Conservation (phyloP, 805 yeast species). For the Lachancea kluyveri region DNA sequence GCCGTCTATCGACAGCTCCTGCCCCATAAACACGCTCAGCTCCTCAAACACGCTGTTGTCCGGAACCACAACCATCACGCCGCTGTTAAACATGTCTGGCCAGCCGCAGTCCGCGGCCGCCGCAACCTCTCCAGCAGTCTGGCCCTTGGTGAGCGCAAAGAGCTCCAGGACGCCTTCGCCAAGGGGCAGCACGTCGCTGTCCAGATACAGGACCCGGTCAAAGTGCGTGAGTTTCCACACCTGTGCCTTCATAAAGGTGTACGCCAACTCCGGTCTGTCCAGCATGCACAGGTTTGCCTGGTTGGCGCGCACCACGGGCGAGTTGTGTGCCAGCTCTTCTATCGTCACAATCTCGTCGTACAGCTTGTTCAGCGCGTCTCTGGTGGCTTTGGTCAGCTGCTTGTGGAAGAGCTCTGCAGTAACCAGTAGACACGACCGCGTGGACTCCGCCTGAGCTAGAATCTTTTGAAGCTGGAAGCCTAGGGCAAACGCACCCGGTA, state of each 20-base stretch:
- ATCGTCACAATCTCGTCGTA: slow-evolving; percentile 27
- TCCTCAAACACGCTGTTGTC: slow-evolving; percentile 34
- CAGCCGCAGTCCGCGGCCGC: slow-evolving; percentile 85
- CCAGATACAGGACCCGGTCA: slow-evolving; percentile 52
- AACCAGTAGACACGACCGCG: slow-evolving; percentile 17
- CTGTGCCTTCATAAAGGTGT: slow-evolving; percentile 45
- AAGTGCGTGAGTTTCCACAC: slow-evolving; percentile 41
- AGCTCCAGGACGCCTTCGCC: slow-evolving; percentile 21
- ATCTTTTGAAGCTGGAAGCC: slow-evolving; percentile 34
- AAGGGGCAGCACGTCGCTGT: slow-evolving; percentile 55
- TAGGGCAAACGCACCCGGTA: slow-evolving; percentile 53
- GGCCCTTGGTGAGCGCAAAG: slow-evolving; percentile 16
- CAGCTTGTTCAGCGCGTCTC: slow-evolving; percentile 14
- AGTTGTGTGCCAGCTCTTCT: slow-evolving; percentile 17
- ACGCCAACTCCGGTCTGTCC: slow-evolving; percentile 46
- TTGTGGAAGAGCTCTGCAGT: slow-evolving; percentile 15
- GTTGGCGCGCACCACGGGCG: slow-evolving; percentile 13
- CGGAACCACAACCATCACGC: slow-evolving; percentile 62
- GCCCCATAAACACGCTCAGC: slow-evolving; percentile 31
- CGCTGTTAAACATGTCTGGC: slow-evolving; percentile 87
- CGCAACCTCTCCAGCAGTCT: slow-evolving; percentile 24
- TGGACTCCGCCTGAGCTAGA: slow-evolving; percentile 5
- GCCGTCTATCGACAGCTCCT: slow-evolving; percentile 59
- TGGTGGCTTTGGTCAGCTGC: slow-evolving; percentile 13
- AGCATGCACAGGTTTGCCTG: slow-evolving; percentile 29